These are phyloP conservation scores for Trichoderma parareesei DNA, from an alignment of 495 filamentous ascomycete genomes.

Conservation along the genomic window DNA sequence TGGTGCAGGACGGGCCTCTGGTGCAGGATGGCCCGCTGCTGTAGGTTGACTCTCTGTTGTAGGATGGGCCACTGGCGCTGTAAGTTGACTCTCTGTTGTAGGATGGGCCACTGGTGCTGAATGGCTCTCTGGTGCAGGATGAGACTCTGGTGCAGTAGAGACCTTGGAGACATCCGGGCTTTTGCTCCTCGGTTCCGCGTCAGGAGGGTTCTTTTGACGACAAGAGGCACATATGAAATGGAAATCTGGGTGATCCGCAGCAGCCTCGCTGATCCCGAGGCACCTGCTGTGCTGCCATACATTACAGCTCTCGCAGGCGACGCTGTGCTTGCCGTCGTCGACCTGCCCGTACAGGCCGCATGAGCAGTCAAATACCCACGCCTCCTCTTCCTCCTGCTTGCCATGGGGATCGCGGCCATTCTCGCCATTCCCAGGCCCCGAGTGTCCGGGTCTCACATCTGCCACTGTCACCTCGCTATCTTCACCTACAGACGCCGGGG, in stretches of 20 bases:
- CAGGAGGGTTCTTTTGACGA: neutral
- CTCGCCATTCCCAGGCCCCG: slow-evolving; percentile 72
- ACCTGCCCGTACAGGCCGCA: slow-evolving; percentile 86
- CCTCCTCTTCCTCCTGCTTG: slow-evolving; percentile 63
- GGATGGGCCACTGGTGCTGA: too few relatives aligned
- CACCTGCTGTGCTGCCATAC: slow-evolving; percentile 96
- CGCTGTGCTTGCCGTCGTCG: slow-evolving; percentile 86
- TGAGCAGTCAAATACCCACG: slow-evolving; percentile 92
- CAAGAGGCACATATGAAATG: slow-evolving; percentile 62
- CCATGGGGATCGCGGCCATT: slow-evolving; percentile 65
- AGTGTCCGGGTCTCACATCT: too few relatives aligned
- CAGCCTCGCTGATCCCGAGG: slow-evolving; percentile 64
- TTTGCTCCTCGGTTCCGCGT: neutral
- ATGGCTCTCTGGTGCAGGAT: too few relatives aligned
- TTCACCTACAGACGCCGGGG: slow-evolving; percentile 68
- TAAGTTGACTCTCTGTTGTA: too few relatives aligned
- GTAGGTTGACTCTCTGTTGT: too few relatives aligned
- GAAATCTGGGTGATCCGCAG: slow-evolving; percentile 80
- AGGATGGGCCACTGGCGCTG: too few relatives aligned
- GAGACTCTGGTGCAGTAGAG: too few relatives aligned
- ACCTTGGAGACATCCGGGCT: too few relatives aligned
- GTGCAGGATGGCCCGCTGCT: too few relatives aligned
- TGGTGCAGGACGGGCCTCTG: too few relatives aligned
- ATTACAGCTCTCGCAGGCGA: slow-evolving; percentile 92
- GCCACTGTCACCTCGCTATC: slow-evolving; percentile 55